Percentiles rank a stretch among this genome's conserved stretches.
Evolutionary conservation across 2,329 filamentous ascomycete genomes (phyloP).

Genomic region (Xylariaceae sp.): DNA sequence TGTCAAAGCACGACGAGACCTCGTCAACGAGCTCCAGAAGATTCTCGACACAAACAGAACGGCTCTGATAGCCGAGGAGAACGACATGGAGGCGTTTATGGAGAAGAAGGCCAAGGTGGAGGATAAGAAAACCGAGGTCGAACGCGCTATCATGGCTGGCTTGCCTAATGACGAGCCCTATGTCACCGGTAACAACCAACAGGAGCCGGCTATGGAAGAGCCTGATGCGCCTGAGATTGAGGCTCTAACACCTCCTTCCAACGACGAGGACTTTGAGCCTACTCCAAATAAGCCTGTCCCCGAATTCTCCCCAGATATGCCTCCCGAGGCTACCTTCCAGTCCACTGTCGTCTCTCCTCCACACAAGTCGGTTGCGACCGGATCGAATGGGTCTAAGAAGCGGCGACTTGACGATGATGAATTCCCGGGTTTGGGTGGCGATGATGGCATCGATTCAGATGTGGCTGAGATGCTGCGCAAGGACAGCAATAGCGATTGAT

Average conservation of each 20-base stretch:
- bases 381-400: constrained; percentile 53
- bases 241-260: constrained; percentile 74
- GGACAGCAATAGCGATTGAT: constrained; percentile 30
- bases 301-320: constrained; percentile 20
- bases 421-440: constrained; percentile 50
- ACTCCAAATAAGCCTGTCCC: constrained; percentile 8
- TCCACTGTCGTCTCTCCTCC: constrained; percentile 35
- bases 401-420: constrained; percentile 50
- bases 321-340: constrained; percentile 22
- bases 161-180: constrained; percentile 57
- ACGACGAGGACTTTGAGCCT: constrained; percentile 15
- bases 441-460: constrained; percentile 54
- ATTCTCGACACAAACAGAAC: constrained; percentile 70
- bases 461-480: constrained; percentile 52
- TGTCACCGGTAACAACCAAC: constrained; percentile 42
- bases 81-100: constrained; percentile 58
- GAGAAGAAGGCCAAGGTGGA: constrained; percentile 71
- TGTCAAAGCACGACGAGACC: constrained; percentile 74
- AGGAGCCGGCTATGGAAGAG: constrained; percentile 44
- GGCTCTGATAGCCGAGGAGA: constrained; percentile 66
- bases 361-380: constrained; percentile 47
- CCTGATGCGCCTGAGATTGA: constrained; percentile 77
- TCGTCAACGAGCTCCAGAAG: constrained; percentile 79
- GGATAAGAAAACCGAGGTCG: constrained; percentile 79
- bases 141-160: constrained; percentile 84